Evolutionary conservation across 2,329 filamentous ascomycete species (phyloP).

Genomic region (Reticulascus tulasneorum): DNA sequence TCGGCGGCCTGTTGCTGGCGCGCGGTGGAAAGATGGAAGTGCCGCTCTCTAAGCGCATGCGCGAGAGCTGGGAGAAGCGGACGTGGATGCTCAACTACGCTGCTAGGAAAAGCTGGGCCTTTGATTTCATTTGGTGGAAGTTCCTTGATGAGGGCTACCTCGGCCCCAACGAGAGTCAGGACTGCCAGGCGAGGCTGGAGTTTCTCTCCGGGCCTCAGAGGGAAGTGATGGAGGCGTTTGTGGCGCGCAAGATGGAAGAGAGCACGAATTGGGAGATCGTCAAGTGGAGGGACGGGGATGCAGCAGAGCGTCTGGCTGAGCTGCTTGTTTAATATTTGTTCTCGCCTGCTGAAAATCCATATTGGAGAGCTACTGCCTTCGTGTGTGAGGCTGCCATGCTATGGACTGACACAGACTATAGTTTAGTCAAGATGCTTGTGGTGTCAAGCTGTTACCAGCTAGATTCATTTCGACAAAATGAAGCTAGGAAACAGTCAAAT

Average conservation of each 20-base stretch:
- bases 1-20: background rate
- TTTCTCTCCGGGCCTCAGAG: constrained; percentile 16
- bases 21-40: background rate
- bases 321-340: constrained; percentile 3
- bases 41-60: constrained; percentile 27
- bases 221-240: constrained; percentile 20
- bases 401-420: too few relatives aligned
- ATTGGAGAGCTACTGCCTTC: too few relatives aligned
- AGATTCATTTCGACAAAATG: too few relatives aligned
- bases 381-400: too few relatives aligned
- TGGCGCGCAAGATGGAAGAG: constrained; percentile 16
- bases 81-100: constrained; percentile 29
- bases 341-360: too few relatives aligned
- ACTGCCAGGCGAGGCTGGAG: constrained; percentile 18
- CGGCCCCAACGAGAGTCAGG: constrained; percentile 19
- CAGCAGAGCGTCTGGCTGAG: background rate
- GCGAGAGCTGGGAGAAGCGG: constrained; percentile 28
- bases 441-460: too few relatives aligned
- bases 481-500: too few relatives aligned
- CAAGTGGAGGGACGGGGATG: constrained; percentile 11
- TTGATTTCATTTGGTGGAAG: constrained; percentile 32
- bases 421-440: too few relatives aligned
- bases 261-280: constrained; percentile 8
- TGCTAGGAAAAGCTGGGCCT: constrained; percentile 30
- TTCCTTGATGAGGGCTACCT: constrained; percentile 29